phyloP scores from a whole-genome alignment of 352 stramenopile species.

The Aphanomyces cochlioides region DNA sequence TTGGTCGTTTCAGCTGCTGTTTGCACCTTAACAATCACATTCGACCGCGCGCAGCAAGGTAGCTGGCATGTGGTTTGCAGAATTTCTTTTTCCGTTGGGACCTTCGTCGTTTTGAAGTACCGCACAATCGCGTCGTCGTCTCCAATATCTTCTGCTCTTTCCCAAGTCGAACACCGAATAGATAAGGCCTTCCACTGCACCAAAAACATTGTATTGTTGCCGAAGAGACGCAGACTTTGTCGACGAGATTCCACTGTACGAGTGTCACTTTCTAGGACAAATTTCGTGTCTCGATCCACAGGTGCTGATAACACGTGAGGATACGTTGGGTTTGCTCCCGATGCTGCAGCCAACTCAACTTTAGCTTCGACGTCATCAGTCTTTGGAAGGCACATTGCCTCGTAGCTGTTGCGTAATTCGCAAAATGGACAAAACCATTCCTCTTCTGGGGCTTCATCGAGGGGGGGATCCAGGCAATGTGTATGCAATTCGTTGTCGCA shows the following conservation, averaged over 20 bases:
- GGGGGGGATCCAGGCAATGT: slow-evolving; percentile 65
- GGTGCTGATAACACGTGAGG: slow-evolving; percentile 53
- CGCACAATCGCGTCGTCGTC: slow-evolving; percentile 85
- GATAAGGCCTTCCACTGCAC: slow-evolving; percentile 86
- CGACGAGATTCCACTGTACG: slow-evolving; percentile 13
- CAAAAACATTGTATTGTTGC: slow-evolving; percentile 67
- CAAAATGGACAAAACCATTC: slow-evolving; percentile 85
- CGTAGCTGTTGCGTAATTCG: slow-evolving; percentile 49
- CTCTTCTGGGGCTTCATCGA: slow-evolving; percentile 65
- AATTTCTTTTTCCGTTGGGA: slow-evolving; percentile 81
- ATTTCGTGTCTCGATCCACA: slow-evolving; percentile 62
- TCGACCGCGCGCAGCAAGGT: slow-evolving; percentile 75
- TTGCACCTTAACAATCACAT: slow-evolving; percentile 42
- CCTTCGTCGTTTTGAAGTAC: slow-evolving; percentile 85
- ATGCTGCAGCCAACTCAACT: background rate
- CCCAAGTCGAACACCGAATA: slow-evolving; percentile 84
- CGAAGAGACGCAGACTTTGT: slow-evolving; percentile 23
- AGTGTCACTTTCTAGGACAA: slow-evolving; percentile 40
- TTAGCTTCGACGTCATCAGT: slow-evolving; percentile 10
- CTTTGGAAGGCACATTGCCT: slow-evolving; percentile 34
- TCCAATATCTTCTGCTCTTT: slow-evolving; percentile 83
- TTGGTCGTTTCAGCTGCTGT: slow-evolving; percentile 37
- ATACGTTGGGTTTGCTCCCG: slow-evolving; percentile 29
- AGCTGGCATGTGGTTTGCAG: slow-evolving; percentile 77
- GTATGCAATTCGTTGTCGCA: slow-evolving; percentile 87